Base-by-base conservation (phyloP, 2,329 filamentous ascomycete genomes). In the Diaporthe longicolla region DNA sequence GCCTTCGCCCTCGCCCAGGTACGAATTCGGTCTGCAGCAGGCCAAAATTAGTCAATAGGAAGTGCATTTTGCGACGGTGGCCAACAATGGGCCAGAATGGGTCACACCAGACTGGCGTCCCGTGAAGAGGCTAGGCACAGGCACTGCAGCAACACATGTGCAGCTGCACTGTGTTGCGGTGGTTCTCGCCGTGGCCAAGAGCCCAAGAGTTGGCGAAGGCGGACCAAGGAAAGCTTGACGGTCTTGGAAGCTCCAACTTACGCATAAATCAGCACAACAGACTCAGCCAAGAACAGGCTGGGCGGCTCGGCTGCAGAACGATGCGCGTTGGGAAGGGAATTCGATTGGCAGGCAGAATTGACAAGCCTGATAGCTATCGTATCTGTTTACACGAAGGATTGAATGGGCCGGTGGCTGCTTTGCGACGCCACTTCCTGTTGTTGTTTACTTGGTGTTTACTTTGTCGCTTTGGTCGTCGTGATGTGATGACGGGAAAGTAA, bases 1-100 rank as follows among this genome's bases (percentile, higher is more conserved):
- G 79, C 80, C 74, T 81, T 81, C 26, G 78, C 73, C 59, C 74
- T 76, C 11, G 79, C 80, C 80, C 79, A 81, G 55, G 77, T 77
- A 43, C 78, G 77, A 70, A 81, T 77, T 71, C 79, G 78, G 76
- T 81, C 79, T 80, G 73, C 48, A 21, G 35, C n/a, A 15, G 35
- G 26, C 15, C 19, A 7, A 1, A 19, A 24, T 76, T 35, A 76
- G 73, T 40, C 66, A 11, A 35, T 11, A 17, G 29, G 40, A 19
- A 17, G 35, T 43, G 40, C 40, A 43, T 43, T 43, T 3, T 29
- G 4, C 26, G 19, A 8, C 54, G 29, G n/a, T 57, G 66, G 66
- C 15, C 52, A 26, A 54, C 8, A 24, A 43, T 21, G 35, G 66
- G 66, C 13, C 52, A 54, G 13, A 50, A 52, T 26, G 21, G 61